Evolutionary conservation across 495 filamentous ascomycete genomes (phyloP).

Genomic region (Bryoglossum gracile): DNA sequence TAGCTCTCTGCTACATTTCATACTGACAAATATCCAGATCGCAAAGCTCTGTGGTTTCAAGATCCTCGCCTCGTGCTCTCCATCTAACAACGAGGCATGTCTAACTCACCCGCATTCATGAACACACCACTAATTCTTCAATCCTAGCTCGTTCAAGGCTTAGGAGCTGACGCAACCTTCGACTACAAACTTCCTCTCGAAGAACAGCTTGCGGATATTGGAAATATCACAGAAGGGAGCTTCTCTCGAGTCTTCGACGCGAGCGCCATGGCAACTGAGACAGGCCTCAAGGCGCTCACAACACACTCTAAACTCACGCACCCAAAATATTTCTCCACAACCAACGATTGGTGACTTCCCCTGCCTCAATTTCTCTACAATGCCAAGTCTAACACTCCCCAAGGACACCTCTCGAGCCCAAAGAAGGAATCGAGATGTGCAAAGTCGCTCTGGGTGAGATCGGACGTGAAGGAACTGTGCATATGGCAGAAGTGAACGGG

Average conservation of each 20-base stretch:
- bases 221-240: constrained; percentile 30
- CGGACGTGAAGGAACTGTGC: constrained; percentile 5
- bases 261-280: constrained; percentile 27
- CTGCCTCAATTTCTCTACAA: background rate
- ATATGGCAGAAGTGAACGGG: constrained; percentile 4
- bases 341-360: constrained; percentile 35
- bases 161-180: constrained; percentile 35
- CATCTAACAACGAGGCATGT: constrained; percentile 27
- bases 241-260: constrained; percentile 37
- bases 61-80: constrained; percentile 36
- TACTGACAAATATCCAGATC: constrained; percentile 20
- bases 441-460: constrained; percentile 11
- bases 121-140: background rate
- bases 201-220: constrained; percentile 32
- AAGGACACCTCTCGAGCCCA: constrained; percentile 12
- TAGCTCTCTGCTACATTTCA: background rate
- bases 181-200: constrained; percentile 30
- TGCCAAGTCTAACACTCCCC: too few species aligned
- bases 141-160: constrained; percentile 25
- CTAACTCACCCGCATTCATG: background rate
- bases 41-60: constrained; percentile 34
- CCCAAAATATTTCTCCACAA: constrained; percentile 35
- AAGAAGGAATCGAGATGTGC: constrained; percentile 14
- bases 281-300: constrained; percentile 28
- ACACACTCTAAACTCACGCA: constrained; percentile 3